Percentiles rank a stretch among this genome's conserved stretches.
These are phyloP conservation scores for Trametes coccinea DNA, from an alignment of 768 basidiomycete genomes.

Conservation along the genomic window DNA sequence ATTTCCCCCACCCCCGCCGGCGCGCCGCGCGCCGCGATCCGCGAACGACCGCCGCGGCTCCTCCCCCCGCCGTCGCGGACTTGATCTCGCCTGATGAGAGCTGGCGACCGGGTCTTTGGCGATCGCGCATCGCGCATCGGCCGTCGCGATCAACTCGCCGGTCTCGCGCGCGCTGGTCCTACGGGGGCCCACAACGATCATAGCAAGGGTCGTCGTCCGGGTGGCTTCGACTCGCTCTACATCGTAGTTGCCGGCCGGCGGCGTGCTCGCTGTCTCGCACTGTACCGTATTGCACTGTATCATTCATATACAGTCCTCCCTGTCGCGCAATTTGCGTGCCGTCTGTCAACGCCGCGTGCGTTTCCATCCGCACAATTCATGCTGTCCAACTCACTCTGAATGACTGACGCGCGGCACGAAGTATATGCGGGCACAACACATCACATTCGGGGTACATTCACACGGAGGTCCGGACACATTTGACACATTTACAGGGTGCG, in stretches of 20 bases:
- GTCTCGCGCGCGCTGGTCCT: neutral
- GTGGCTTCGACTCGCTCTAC: too few relatives aligned
- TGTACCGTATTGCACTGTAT: too few relatives aligned
- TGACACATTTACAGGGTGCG: neutral
- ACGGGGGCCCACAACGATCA: too few relatives aligned
- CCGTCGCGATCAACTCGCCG: neutral
- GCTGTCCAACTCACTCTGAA: too few relatives aligned
- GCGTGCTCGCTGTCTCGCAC: too few relatives aligned
- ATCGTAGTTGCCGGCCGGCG: too few relatives aligned
- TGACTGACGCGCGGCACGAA: neutral
- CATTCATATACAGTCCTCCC: too few relatives aligned
- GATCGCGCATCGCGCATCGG: neutral
- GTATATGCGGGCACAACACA: neutral
- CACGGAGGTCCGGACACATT: neutral
- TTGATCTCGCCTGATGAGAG: neutral
- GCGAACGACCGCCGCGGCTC: neutral
- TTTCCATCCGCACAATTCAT: too few relatives aligned
- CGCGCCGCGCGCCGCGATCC: neutral
- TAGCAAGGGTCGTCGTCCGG: too few relatives aligned
- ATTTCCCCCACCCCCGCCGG: too few relatives aligned
- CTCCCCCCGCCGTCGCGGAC: neutral
- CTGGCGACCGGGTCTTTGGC: neutral
- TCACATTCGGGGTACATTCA: neutral
- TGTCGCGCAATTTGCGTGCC: too few relatives aligned
- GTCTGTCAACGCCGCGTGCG: too few relatives aligned